Percentiles rank a stretch among this genome's conserved stretches.
Conservation (phyloP, 2,329 filamentous ascomycete species). For the Leptographium flavum region DNA sequence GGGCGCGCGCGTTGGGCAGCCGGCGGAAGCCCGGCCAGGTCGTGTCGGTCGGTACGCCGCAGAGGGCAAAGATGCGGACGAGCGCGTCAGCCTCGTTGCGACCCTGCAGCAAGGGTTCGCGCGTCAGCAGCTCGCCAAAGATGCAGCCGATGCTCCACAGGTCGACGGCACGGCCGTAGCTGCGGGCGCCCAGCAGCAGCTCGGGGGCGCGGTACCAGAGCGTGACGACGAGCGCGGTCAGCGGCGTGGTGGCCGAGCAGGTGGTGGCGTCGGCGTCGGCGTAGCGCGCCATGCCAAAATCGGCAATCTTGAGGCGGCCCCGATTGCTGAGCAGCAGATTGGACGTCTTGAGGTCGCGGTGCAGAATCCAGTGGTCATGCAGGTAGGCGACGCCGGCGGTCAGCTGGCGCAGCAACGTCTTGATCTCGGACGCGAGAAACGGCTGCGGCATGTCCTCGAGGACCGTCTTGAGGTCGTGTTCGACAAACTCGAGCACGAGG, state of each 20-base stretch:
- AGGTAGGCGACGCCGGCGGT: slow-evolving; percentile 69
- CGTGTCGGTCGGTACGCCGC: slow-evolving; percentile 70
- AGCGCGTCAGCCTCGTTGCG: slow-evolving; percentile 89
- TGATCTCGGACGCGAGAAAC: slow-evolving; percentile 83
- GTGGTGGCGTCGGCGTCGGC: slow-evolving; percentile 47
- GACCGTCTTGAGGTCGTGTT: slow-evolving; percentile 89
- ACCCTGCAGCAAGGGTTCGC: slow-evolving; percentile 72
- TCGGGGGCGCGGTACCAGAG: slow-evolving; percentile 94
- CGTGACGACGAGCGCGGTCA: slow-evolving; percentile 90
- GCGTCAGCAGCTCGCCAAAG: slow-evolving; percentile 77
- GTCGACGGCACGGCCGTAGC: slow-evolving; percentile 67
- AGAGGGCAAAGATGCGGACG: slow-evolving; percentile 75
- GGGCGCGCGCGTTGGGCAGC: slow-evolving; percentile 69
- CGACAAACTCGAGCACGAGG: slow-evolving; percentile 92
- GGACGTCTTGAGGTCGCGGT: slow-evolving; percentile 85
- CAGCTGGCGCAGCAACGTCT: slow-evolving; percentile 77
- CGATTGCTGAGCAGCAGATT: slow-evolving; percentile 93
- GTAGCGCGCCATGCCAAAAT: slow-evolving; percentile 96
- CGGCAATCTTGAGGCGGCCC: slow-evolving; percentile 85
- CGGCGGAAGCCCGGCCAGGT: slow-evolving; percentile 78
- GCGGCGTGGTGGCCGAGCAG: slow-evolving; percentile 37
- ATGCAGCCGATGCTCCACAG: slow-evolving; percentile 97
- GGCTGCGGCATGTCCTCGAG: slow-evolving; percentile 90
- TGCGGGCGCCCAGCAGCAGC: slow-evolving; percentile 64
- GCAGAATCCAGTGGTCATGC: slow-evolving; percentile 80